Conservation (phyloP, 768 basidiomycete species). For the Phallus indusiatus region DNA sequence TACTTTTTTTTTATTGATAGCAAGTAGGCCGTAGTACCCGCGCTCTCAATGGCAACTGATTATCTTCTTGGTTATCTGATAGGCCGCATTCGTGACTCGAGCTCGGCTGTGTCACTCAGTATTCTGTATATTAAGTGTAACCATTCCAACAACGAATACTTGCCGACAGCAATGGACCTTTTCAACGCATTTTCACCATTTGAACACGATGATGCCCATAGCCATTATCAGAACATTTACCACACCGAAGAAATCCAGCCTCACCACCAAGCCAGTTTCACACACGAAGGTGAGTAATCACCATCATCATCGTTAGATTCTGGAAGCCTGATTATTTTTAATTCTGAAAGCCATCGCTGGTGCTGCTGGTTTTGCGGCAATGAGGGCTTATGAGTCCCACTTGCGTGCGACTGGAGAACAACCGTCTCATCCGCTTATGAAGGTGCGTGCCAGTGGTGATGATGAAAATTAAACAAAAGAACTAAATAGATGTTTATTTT, state of each 20-base stretch:
- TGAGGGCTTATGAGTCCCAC: slow-evolving; percentile 30
- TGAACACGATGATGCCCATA: slow-evolving; percentile 5
- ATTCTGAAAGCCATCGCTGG: slow-evolving; percentile 15
- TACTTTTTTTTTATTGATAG: too few species aligned
- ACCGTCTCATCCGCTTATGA: slow-evolving; percentile 22
- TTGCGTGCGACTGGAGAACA: slow-evolving; percentile 21
- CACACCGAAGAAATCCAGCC: slow-evolving; percentile 9
- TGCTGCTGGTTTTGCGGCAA: slow-evolving; percentile 29
- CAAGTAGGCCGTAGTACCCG: too few species aligned
- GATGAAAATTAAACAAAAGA: too few species aligned
- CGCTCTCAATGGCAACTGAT: too few species aligned
- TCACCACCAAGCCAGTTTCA: slow-evolving; percentile 15
- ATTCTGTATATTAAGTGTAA: too few species aligned
- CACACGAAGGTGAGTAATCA: slow-evolving; percentile 14
- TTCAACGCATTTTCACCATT: slow-evolving; percentile 14
- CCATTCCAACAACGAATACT: too few species aligned
- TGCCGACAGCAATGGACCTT: neutral
- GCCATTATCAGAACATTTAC: slow-evolving; percentile 9
- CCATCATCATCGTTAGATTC: neutral
- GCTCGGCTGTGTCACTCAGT: too few species aligned
- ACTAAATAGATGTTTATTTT: neutral
- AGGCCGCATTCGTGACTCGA: too few species aligned
- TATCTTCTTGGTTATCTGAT: too few species aligned
- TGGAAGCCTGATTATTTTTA: neutral
- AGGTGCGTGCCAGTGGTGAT: too few species aligned